Base-by-base conservation (phyloP, 805 yeast species). In the Ascoidea asiatica region DNA sequence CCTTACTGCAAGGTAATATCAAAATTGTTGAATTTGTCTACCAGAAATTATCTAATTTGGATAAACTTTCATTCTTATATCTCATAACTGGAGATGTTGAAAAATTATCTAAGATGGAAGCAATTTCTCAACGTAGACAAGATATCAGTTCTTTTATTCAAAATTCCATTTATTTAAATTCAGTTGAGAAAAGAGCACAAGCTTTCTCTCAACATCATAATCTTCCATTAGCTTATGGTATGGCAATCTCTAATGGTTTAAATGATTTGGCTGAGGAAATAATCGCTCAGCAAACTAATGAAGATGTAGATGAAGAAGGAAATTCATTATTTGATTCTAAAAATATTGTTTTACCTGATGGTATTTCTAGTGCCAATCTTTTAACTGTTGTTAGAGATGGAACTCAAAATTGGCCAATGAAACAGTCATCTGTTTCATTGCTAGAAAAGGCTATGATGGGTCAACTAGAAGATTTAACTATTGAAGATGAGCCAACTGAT, bases 41-140 rank as follows among this genome's bases (percentile, higher is more conserved):
- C 56, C 98, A 92, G 64, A 86, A 85, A 56, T 80, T 83, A 59
- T 85, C 82, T 52, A 73, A 77, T 46, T 82, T 92, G 50, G 97
- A 90, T 59, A 85, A 85, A 65, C 70, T 94, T 49, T 85, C 97
- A 4, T 89, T 92, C 70, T 69, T 88, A 48, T 92, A 92, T 59
- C 67, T 90, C 53, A 68, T 78, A 49, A 81, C 89, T 47, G 98
- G 97, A 63, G 89, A 90, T 56, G 56, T 60, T 21, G 73, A 72
- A 39, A 81, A 90, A 57, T 67, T 92, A 57, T 63, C 73, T 42
- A 87, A 83, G 63, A 89, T 92, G 95, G 80, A 86, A 50, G 69
- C 75, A 48, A 88, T 90, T 65, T 92, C 97, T 41, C 95, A 83
- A 58, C 81, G 79, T 52, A 82, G 96, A 57, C 83, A 83, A 46